Base-by-base conservation (phyloP, 345 rosid genomes). In the Clausena lansium region DNA sequence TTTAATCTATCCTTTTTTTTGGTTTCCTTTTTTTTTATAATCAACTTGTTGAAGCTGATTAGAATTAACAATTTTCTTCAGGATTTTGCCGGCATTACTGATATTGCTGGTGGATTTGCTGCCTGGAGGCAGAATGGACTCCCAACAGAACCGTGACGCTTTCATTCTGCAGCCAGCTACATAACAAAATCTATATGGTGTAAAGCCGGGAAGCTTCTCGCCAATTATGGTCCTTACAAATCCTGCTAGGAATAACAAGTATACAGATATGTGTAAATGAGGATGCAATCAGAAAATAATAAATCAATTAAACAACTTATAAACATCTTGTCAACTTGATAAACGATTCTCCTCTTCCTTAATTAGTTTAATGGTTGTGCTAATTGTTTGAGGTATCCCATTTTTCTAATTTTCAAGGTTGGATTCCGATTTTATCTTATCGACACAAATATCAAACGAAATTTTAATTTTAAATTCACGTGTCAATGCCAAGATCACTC, bases 111-210 rank as follows among this genome's bases (percentile, higher is more conserved):
- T 27, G 98, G 98, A 64, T 92, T 80, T 57, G 87, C 86, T 2
- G 87, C 94, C 7, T 95, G 98, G 99, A 76, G 81, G 38, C 87
- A 86, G 81, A 95, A 79, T 69, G 89, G 88, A 35, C 96, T 95
- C 38, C 98, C 98, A 17, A 85, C 89, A 28, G 90, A 92, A 80
- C 55, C 67, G 66, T 87, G 86, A 86, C 45, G 33, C 35, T 50
- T 50, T 24, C 70, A 39, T 38, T 22, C 11, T 25, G 15, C 47
- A 41, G 47, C 47, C 47, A 9, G 47, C 47, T 50, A 14, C 52
- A 13, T 4, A 65, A 54, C 39, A 38, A 38, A 27, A 10, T 20
- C 7, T 54, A 63, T 27, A 7, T 58, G 6, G 41, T 59, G 33
- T 33, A 47, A 32, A 60, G 55, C 4, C 20, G 33, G 55, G 27